Conservation (phyloP, 2,329 filamentous ascomycete genomes). For the Botrytis byssoidea region DNA sequence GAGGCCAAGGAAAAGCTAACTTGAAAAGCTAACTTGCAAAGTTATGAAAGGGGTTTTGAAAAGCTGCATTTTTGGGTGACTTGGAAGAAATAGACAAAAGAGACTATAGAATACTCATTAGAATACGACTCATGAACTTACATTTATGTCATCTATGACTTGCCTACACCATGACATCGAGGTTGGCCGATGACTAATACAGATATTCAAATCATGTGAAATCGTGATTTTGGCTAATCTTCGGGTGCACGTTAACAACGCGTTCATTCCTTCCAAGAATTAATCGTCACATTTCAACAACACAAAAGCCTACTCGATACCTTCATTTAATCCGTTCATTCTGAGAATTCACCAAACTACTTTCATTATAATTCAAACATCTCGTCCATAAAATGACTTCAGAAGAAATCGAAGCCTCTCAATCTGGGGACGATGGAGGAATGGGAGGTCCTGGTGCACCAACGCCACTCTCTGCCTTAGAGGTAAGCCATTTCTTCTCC, state of each 20-base stretch:
- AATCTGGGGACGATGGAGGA: constrained; percentile 72
- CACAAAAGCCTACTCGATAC: neutral
- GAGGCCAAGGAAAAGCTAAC: neutral
- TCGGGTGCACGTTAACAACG: constrained; percentile 19
- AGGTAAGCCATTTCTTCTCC: constrained; percentile 54
- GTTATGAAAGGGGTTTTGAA: neutral
- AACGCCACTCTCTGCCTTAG: constrained; percentile 79
- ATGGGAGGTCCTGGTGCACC: constrained; percentile 87
- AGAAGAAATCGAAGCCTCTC: constrained; percentile 55
- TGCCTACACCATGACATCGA: neutral
- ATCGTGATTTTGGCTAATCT: constrained; percentile 15
- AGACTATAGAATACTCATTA: neutral
- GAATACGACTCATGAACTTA: too few species aligned
- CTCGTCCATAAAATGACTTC: constrained; percentile 28
- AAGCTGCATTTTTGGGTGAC: too few species aligned
- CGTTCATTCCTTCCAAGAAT: neutral
- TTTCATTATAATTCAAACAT: neutral
- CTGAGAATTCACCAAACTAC: neutral
- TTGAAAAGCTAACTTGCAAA: neutral
- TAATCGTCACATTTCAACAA: constrained; percentile 1
- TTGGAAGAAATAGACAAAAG: neutral
- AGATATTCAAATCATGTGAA: neutral
- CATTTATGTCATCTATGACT: too few species aligned
- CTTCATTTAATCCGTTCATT: neutral
- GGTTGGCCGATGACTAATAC: neutral